A percentile compares a stretch with the other conserved stretches of the same genome.
These are phyloP conservation scores for Xylogone sp. DNA, from an alignment of 2,329 filamentous ascomycete genomes.

Conservation along the genomic window DNA sequence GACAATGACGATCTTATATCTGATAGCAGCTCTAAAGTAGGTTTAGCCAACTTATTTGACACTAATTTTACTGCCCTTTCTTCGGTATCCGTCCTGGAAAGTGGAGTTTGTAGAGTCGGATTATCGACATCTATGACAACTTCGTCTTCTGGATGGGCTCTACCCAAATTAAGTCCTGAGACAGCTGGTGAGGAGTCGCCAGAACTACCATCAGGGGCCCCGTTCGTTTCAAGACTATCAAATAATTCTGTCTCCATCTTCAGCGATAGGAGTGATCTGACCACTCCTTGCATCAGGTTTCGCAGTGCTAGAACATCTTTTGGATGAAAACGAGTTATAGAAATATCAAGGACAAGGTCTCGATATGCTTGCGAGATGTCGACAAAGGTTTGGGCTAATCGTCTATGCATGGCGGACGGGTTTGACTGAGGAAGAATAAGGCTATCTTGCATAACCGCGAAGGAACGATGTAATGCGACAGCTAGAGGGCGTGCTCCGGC, in stretches of 20 bases:
- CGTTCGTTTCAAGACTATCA: slow-evolving; percentile 22
- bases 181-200: not conserved
- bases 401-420: slow-evolving; percentile 33
- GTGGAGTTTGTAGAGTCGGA: slow-evolving; percentile 15
- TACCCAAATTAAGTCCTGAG: not conserved
- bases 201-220: not conserved
- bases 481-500: slow-evolving; percentile 52
- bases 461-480: slow-evolving; percentile 41
- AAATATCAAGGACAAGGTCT: slow-evolving; percentile 54
- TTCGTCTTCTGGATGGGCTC: slow-evolving; percentile 17
- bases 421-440: slow-evolving; percentile 34
- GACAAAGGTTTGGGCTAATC: slow-evolving; percentile 49
- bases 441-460: slow-evolving; percentile 40
- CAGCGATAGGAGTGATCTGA: slow-evolving; percentile 49
- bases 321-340: slow-evolving; percentile 48
- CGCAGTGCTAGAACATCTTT: slow-evolving; percentile 46
- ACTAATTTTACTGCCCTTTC: slow-evolving; percentile 28
- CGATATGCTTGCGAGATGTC: slow-evolving; percentile 52
- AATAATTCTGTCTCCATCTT: slow-evolving; percentile 46
- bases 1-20: slow-evolving; percentile 42
- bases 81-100: slow-evolving; percentile 22
- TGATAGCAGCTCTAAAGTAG: slow-evolving; percentile 42
- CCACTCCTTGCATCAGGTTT: slow-evolving; percentile 51
- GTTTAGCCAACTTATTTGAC: slow-evolving; percentile 35
- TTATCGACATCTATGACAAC: slow-evolving; percentile 33